Base-by-base conservation (phyloP, 768 basidiomycete genomes). In the Pleurotus tuber-regium region DNA sequence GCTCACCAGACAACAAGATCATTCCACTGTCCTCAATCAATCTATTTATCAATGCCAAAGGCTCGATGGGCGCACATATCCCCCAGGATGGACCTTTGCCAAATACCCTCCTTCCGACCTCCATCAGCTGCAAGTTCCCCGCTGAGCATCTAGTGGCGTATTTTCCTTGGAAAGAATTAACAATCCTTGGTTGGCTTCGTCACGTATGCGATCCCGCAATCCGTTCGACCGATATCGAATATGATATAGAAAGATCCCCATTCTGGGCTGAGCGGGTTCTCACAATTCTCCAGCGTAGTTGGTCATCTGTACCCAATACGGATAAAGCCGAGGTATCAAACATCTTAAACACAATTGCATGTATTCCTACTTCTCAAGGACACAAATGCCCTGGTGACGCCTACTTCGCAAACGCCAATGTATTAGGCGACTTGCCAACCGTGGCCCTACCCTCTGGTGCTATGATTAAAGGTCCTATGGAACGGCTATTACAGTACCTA, bases 361-460 rank as follows among this genome's bases (percentile, higher is more conserved):
- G 87, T 59, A 78, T 93, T 33, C 89, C 89, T 14, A 90, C 87
- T 7, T 82, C 79, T 18, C 70, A 67, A 12, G 96, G 96, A 5
- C 77, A 95, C 71, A 85, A 81, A 54, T 61, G 67, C 31, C 91
- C 95, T 0, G 69, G 70, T 6, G 81, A 92, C 52, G 70, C 88
- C 2, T 98, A 97, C 68, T 95, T 97, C 62, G 71, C 87, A 9
- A 92, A 82, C 54, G 92, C 87, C 36, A 83, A 90, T 60, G 73
- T 98, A 39, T 98, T 99, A 64, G 78, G 81, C n/a, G 95, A 98
- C 64, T 74, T 96, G 23, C 85, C 95, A 0, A 79, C 92, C 36
- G 84, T 94, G 4, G 77, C 71, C 1, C 70, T 97, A 39, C 79
- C 90, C 1, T 89, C 86, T 4, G 82, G 80, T 2, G 59, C 70